Evolutionary conservation across 805 yeast genomes (phyloP), one percentile per base, ranked within the genome.

Genomic region (Wickerhamomyces subpelliculosus): DNA sequence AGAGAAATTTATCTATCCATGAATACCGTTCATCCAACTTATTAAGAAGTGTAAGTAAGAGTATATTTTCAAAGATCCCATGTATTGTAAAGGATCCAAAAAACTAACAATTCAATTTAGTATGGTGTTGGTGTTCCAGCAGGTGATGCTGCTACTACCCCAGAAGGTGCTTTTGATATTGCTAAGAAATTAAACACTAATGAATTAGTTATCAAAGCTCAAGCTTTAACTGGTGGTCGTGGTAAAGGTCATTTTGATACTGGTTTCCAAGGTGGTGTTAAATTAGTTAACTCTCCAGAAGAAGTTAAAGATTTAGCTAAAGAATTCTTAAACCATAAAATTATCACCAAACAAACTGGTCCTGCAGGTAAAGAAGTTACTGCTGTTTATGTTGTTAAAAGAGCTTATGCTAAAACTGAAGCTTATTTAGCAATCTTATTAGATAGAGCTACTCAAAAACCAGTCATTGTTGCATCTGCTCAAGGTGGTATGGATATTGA

Each of bases 401-500:
- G 96, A 65, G 89, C 88, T 62, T 84, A 84, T 58, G 95, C 93
- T 43, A 73, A 80, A 55, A 88, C 94, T 53, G 99, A 93, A 72
- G 95, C 97, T 41, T 93, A 93, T 69, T 67, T 93, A 51, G 95
- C 97, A 46, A 87, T 93, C 52, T 74, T 93, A 52, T 77, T 89
- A 84, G 97, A 93, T 74, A 87, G 99, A 72, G 75, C 80, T 52
- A 75, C 82, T 50, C 95, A 89, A 68, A 71, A 76, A 51, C 96
- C 97, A 43, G 73, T 93, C 68, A 84, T 93, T 58, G 96, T 93
- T 48, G 96, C 96, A 36, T 88, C 97, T 25, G 72, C 94, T 47
- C 93, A 93, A 70, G 99, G 99, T 72, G 99, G 99, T 73, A 89
- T 93, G 95, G 96, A 93, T 70, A 93, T 93, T 58, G 99, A 93